Evolutionary conservation across 495 filamentous ascomycete species (phyloP).

Genomic region (Aspergillus hancockii): DNA sequence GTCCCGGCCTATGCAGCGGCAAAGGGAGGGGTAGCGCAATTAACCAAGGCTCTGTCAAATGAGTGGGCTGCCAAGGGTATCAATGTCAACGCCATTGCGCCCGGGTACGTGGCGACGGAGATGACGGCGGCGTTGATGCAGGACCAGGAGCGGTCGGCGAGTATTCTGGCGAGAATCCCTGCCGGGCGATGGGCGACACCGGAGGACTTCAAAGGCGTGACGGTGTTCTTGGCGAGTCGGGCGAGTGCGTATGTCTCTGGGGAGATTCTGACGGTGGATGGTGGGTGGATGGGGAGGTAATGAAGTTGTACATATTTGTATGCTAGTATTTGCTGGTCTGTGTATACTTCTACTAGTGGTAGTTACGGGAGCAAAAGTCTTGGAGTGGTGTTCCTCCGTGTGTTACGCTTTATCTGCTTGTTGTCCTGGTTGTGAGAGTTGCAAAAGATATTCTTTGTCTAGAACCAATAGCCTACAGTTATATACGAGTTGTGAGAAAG

Average conservation of each 20-base stretch:
- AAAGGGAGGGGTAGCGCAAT: slow-evolving; percentile 77
- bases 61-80: slow-evolving; percentile 77
- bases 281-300: slow-evolving; percentile 87
- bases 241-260: slow-evolving; percentile 80
- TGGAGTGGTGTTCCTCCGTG: too few relatives aligned
- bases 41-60: slow-evolving; percentile 80
- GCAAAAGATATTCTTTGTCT: too few relatives aligned
- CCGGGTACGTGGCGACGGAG: slow-evolving; percentile 77
- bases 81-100: slow-evolving; percentile 72
- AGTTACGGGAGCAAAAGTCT: too few relatives aligned
- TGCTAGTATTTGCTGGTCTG: too few relatives aligned
- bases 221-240: slow-evolving; percentile 43
- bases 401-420: too few relatives aligned
- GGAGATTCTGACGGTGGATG: slow-evolving; percentile 77
- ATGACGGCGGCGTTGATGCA: slow-evolving; percentile 80
- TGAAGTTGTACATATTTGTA: neutral
- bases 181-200: slow-evolving; percentile 63
- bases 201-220: slow-evolving; percentile 42
- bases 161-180: slow-evolving; percentile 76
- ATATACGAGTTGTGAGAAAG: too few relatives aligned
- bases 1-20: slow-evolving; percentile 82
- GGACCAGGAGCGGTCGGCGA: slow-evolving; percentile 60
- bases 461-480: too few relatives aligned
- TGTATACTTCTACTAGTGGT: too few relatives aligned
- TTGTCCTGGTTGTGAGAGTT: too few relatives aligned